These are phyloP conservation scores for Chlorella sp. DNA, from an alignment of 139 green algal genomes.

Conservation along the genomic window DNA sequence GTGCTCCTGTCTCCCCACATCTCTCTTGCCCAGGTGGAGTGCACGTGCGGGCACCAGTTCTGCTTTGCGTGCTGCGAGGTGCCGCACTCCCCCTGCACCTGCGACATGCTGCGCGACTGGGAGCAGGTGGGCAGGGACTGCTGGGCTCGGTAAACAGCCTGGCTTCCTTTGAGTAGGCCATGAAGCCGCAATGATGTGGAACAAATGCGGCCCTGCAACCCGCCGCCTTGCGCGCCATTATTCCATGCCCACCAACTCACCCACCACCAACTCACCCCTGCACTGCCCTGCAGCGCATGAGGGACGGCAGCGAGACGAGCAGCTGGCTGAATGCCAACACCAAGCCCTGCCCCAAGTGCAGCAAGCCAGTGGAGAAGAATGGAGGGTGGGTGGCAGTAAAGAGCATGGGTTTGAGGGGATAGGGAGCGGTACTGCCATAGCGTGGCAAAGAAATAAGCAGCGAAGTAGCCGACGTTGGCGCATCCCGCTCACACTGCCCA, in stretches of 20 bases:
- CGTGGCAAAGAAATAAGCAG: too few species aligned
- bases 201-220: too few species aligned
- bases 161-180: too few species aligned
- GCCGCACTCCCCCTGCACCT: slow-evolving; percentile 90
- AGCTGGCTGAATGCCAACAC: slow-evolving; percentile 70
- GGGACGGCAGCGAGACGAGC: slow-evolving; percentile 81
- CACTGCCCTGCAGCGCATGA: slow-evolving; percentile 76
- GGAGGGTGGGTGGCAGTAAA: slow-evolving; percentile 58
- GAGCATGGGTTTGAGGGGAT: too few species aligned
- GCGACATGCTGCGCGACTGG: slow-evolving; percentile 89
- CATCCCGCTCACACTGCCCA: too few species aligned
- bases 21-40: slow-evolving; percentile 48
- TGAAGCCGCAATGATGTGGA: too few species aligned
- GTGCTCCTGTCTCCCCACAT: background rate
- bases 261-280: too few species aligned
- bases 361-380: slow-evolving; percentile 94
- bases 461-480: too few species aligned
- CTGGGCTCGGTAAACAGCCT: too few species aligned
- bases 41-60: slow-evolving; percentile 79
- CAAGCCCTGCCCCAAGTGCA: slow-evolving; percentile 82
- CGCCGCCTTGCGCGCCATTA: too few species aligned
- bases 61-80: slow-evolving; percentile 88
- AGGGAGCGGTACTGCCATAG: too few species aligned
- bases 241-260: too few species aligned
- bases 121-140: slow-evolving; percentile 24